These are phyloP conservation scores for Eucalyptus marginata DNA, from an alignment of 345 rosid species.

Conservation along the genomic window DNA sequence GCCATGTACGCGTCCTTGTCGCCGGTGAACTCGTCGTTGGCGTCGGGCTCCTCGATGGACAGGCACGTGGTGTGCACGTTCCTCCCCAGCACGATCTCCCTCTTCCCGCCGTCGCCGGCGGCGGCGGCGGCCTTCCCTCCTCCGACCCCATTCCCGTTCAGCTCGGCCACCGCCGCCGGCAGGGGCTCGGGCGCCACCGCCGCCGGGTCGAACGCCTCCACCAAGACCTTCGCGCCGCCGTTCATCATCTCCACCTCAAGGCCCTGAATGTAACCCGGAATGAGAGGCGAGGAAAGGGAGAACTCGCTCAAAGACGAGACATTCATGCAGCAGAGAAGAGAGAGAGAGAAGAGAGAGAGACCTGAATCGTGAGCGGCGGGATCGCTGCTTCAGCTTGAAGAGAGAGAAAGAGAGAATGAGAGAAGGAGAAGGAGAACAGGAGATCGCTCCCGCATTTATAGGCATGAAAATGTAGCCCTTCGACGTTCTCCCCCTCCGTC, in stretches of 20 bases:
- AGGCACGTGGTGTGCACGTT: slow-evolving; percentile 77
- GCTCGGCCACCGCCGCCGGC: slow-evolving; percentile 15
- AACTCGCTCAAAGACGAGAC: not conserved
- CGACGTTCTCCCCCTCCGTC: fast-evolving
- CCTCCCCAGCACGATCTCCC: slow-evolving; percentile 75
- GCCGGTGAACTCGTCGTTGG: slow-evolving; percentile 78
- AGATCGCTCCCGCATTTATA: not conserved
- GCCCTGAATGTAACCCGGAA: not conserved
- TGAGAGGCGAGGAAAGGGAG: not conserved
- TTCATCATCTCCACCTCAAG: slow-evolving; percentile 1
- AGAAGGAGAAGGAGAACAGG: fast-evolving
- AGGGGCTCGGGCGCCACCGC: slow-evolving; percentile 31
- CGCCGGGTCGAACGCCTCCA: slow-evolving; percentile 30
- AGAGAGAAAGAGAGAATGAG: not conserved
- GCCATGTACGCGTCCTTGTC: slow-evolving; percentile 97
- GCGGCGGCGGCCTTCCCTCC: not conserved
- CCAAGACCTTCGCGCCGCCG: slow-evolving; percentile 8
- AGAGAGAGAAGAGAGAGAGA: too few relatives aligned
- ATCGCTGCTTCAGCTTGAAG: fast-evolving
- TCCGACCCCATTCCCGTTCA: not conserved
- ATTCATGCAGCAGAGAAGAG: not conserved
- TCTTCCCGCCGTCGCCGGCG: not conserved
- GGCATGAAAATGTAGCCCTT: not conserved
- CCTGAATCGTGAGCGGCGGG: not conserved
- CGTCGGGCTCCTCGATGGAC: slow-evolving; percentile 84